These are phyloP conservation scores for Coelastrella sp. DNA, from an alignment of 139 green algal species.

Conservation along the genomic window DNA sequence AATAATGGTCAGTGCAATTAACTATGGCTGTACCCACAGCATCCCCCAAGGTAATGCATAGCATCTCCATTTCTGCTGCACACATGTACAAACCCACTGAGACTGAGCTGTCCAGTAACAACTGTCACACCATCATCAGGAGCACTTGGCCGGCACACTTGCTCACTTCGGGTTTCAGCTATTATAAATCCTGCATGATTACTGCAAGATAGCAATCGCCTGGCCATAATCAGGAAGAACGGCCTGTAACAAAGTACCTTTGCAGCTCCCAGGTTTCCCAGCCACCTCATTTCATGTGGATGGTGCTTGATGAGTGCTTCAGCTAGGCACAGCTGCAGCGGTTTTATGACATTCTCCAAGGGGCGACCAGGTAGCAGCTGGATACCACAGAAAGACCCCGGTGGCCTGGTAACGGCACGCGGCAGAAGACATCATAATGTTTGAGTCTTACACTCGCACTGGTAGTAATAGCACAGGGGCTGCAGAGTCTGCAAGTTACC, in stretches of 20 bases:
- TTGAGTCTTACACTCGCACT: not conserved
- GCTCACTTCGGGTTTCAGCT: not conserved
- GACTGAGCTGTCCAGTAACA: too few relatives aligned
- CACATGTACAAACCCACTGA: too few relatives aligned
- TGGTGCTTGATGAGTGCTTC: constrained; percentile 41
- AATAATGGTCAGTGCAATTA: too few relatives aligned
- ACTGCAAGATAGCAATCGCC: not conserved
- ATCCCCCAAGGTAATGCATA: too few relatives aligned
- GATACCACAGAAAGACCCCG: constrained; percentile 55
- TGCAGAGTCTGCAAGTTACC: not conserved
- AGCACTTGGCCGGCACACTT: not conserved
- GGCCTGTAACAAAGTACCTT: not conserved
- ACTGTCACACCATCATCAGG: too few relatives aligned
- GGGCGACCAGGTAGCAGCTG: constrained; percentile 59
- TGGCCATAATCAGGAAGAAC: not conserved
- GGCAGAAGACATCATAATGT: not conserved
- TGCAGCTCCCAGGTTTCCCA: constrained; percentile 6
- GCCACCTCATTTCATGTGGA: constrained; percentile 62
- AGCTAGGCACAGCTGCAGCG: constrained; percentile 43
- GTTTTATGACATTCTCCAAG: constrained; percentile 19
- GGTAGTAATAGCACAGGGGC: not conserved
- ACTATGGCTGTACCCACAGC: too few relatives aligned
- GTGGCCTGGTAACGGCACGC: not conserved
- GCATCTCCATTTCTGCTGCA: too few relatives aligned
- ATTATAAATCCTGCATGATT: not conserved